Base-by-base conservation (phyloP, 202 grass and related monocot species). In the Sporobolus alterniflorus region DNA sequence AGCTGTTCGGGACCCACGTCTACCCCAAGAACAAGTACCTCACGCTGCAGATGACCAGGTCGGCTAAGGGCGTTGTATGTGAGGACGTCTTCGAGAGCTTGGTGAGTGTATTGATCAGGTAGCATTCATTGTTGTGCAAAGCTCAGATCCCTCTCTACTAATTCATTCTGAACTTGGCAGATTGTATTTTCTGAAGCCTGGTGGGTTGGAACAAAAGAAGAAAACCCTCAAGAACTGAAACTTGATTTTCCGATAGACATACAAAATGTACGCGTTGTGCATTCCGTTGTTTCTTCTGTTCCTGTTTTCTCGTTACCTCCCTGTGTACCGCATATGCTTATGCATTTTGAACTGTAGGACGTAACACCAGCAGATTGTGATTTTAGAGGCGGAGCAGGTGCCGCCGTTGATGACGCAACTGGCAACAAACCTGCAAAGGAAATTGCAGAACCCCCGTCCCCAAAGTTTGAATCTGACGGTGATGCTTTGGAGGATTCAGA, bases 1-100 rank as follows among this genome's bases (percentile, higher is more conserved):
- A 98, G 92, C 82, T 98, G n/a, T 90, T 95, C 10, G 96, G 92
- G 1, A 98, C 96, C 20, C 92, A 98, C 60, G 82, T 92, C 57
- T 98, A 98, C 85, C 92, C 96, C 17, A 98, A 95, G 89, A 98
- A 96, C 89, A 98, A 98, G 88, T 98, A 98, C 76, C 87, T 98
- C 43, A 93, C 93, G 12, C 89, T 98, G 61, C 96, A 98, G 64
- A 90, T 98, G 81, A 92, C 80, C 2, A 91, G 81, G 67, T 98
- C 96, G 20, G 74, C 83, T 60, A 98, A 98, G 77, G 96, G 96
- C 39, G 85, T 98, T 36, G 77, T 71, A 44, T 95, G 93, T 56
- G 93, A 98, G 76, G 96, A 98, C 75, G 82, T 92, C 48, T 98
- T 98, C 71, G 96, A 98, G 70, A 98, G 93, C 73, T 66, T 98